Percentiles rank a stretch among this genome's conserved stretches.
Evolutionary conservation across 805 yeast genomes (phyloP).

Genomic region (Cyberlindnera galapagoensis): DNA sequence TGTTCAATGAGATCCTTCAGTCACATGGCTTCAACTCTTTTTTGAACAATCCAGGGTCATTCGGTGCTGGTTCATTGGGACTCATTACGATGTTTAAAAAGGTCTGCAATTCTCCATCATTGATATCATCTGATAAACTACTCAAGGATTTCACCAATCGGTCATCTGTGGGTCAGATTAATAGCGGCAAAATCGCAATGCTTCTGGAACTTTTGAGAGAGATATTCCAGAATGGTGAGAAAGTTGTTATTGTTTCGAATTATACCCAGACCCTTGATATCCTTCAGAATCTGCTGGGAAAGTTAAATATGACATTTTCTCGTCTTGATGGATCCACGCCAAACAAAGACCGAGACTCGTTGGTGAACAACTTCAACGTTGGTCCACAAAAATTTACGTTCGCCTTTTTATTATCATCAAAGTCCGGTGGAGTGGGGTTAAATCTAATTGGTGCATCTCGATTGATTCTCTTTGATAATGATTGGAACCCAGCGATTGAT

Average conservation of each 20-base stretch:
- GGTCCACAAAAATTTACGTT: constrained; percentile 29
- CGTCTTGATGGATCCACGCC: constrained; percentile 86
- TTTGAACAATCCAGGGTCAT: constrained; percentile 8
- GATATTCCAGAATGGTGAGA: constrained; percentile 44
- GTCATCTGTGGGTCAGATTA: constrained; percentile 5
- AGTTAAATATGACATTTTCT: constrained; percentile 42
- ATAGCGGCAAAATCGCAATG: constrained; percentile 57
- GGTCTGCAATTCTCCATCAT: constrained; percentile 74
- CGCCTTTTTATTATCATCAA: constrained; percentile 76
- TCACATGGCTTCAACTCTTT: constrained; percentile 24
- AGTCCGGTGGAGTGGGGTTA: constrained; percentile 91
- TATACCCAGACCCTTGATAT: constrained; percentile 84
- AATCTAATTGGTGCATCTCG: constrained; percentile 89
- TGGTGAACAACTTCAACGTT: constrained; percentile 54
- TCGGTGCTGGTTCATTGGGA: constrained; percentile 44
- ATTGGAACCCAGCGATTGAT: constrained; percentile 95
- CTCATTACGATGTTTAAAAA: constrained; percentile 72
- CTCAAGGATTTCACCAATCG: constrained; percentile 23
- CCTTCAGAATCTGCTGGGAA: constrained; percentile 48
- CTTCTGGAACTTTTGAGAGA: constrained; percentile 50
- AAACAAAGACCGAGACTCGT: constrained; percentile 50
- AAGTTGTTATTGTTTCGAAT: constrained; percentile 80
- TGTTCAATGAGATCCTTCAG: constrained; percentile 45
- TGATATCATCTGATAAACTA: constrained; percentile 45
- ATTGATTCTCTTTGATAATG: constrained; percentile 80